These are phyloP conservation scores for Apophysomyces trapeziformis DNA, from an alignment of 371 early-diverging fungal genomes.

Conservation along the genomic window DNA sequence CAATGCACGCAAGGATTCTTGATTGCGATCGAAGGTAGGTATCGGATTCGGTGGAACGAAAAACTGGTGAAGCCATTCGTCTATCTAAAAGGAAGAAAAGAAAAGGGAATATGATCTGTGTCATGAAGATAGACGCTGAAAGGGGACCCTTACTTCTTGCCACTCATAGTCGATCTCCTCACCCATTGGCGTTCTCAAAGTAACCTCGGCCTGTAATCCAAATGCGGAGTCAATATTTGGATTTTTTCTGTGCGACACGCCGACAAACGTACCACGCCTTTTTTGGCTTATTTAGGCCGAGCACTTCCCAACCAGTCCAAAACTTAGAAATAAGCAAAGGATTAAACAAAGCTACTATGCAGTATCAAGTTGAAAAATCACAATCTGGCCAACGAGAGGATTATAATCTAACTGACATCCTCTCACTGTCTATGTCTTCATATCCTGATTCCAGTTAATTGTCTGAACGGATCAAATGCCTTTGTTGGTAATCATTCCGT, in stretches of 20 bases:
- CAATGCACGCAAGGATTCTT: conserved; percentile 15
- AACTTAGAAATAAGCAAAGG: no score
- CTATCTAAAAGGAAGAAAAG: conserved; percentile 13
- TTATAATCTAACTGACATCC: neutral
- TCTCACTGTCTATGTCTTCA: no score
- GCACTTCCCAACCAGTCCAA: no score
- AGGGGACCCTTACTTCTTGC: neutral
- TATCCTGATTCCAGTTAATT: no score
- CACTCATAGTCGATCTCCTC: conserved; percentile 4
- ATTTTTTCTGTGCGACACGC: neutral
- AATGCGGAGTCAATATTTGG: neutral
- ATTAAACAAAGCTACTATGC: no score
- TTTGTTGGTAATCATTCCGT: no score
- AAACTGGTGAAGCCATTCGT: conserved; percentile 21
- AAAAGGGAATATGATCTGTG: neutral
- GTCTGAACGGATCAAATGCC: no score
- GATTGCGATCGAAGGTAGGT: conserved; percentile 15
- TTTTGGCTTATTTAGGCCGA: neutral
- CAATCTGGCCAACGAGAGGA: neutral
- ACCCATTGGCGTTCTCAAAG: neutral
- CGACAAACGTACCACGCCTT: neutral
- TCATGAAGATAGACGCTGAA: no score
- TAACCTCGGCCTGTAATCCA: neutral
- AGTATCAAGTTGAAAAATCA: no score
- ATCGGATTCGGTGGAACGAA: conserved; percentile 10